Percentiles rank a stretch among this genome's conserved stretches.
Evolutionary conservation across 1,284 basidiomycete species (phyloP).

Genomic region (Cryptococcus wingfieldii): DNA sequence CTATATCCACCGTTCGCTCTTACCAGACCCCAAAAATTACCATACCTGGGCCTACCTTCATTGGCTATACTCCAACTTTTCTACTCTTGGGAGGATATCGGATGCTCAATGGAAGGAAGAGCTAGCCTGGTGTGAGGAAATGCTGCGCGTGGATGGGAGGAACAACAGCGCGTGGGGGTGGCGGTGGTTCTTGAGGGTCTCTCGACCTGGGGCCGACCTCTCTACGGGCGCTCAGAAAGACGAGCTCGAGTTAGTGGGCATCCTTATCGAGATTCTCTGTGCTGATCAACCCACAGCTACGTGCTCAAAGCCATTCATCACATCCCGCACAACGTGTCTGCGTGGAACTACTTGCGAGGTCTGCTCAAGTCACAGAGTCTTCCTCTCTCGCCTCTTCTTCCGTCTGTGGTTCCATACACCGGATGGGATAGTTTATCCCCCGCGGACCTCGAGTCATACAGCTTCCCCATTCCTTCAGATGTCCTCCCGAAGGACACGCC

Average conservation of each 20-base stretch:
- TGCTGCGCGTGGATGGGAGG: constrained; percentile 73
- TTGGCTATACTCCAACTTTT: constrained; percentile 79
- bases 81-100: constrained; percentile 35
- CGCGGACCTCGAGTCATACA: not conserved
- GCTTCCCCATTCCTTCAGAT: constrained; percentile 17
- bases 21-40: constrained; percentile 83
- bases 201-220: constrained; percentile 51
- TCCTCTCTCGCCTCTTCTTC: constrained; percentile 57
- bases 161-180: constrained; percentile 99
- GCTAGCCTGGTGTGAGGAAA: constrained; percentile 66
- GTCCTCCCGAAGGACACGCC: constrained; percentile 57
- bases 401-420: constrained; percentile 66
- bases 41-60: constrained; percentile 95
- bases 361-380: constrained; percentile 51
- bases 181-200: constrained; percentile 87
- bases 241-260: constrained; percentile 62
- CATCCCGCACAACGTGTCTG: constrained; percentile 84
- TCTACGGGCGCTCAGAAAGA: constrained; percentile 55
- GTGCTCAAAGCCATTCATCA: constrained; percentile 72
- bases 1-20: constrained; percentile 69
- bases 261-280: not conserved
- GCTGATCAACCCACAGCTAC: constrained; percentile 49
- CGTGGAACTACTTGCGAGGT: constrained; percentile 90
- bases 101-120: constrained; percentile 73
- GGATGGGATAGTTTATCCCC: constrained; percentile 11